Percentiles rank a stretch among this genome's conserved stretches.
These are phyloP conservation scores for Penicillium mononematosum DNA, from an alignment of 495 filamentous ascomycete species.

Conservation along the genomic window DNA sequence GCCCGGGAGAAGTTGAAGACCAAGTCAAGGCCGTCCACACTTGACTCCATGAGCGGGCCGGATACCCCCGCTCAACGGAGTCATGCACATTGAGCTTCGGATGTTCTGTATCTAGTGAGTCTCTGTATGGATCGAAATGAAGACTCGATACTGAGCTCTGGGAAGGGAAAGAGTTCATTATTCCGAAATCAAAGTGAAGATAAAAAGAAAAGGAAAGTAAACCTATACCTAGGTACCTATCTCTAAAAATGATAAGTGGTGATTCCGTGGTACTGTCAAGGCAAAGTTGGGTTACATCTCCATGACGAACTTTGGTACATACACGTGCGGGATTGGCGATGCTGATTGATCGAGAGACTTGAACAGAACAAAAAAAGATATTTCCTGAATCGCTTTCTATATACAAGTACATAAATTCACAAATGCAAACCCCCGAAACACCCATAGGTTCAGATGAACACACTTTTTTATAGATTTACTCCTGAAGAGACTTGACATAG, in stretches of 20 bases:
- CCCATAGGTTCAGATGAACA: constrained; percentile 24
- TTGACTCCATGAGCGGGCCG: constrained; percentile 18
- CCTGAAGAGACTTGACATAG: constrained; percentile 58
- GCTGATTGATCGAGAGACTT: not conserved
- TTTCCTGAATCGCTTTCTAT: constrained; percentile 29
- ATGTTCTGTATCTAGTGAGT: constrained; percentile 18
- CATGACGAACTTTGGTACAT: not conserved
- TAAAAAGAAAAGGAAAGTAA: no score
- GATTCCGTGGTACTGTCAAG: constrained; percentile 20
- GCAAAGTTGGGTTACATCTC: not conserved
- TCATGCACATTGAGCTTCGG: constrained; percentile 10
- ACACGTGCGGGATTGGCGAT: not conserved
- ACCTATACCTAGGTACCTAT: no score
- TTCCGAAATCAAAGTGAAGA: not conserved
- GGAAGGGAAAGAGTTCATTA: constrained; percentile 1
- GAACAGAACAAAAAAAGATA: constrained; percentile 9
- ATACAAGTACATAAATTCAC: constrained; percentile 21
- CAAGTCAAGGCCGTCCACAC: constrained; percentile 17
- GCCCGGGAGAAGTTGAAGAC: constrained; percentile 17
- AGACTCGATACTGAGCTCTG: constrained; percentile 5
- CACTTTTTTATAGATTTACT: constrained; percentile 31
- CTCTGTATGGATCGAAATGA: constrained; percentile 24
- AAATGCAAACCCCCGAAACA: constrained; percentile 33
- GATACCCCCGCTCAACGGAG: constrained; percentile 17
- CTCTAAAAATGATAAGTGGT: constrained; percentile 18